Evolutionary conservation across 2,329 filamentous ascomycete species (phyloP).

Genomic region (Orbilia blumenaviensis): DNA sequence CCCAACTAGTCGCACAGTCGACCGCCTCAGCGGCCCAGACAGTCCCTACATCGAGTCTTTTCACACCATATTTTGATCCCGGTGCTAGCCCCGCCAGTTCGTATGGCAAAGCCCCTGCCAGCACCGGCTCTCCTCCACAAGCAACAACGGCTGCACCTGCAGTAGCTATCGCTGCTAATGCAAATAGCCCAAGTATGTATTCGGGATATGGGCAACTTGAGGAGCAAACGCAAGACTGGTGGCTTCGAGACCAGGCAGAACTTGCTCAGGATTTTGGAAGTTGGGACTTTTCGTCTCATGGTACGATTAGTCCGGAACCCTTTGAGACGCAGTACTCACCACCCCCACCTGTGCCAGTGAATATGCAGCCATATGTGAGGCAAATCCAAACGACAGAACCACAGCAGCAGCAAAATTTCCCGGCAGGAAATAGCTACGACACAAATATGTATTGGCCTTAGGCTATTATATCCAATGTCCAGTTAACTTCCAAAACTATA

Average conservation of each 20-base stretch:
- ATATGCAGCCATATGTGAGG: conserved; percentile 36
- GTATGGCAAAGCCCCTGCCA: conserved; percentile 4
- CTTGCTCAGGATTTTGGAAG: conserved; percentile 69
- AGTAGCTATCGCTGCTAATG: conserved; percentile 17
- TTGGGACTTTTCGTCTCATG: conserved; percentile 50
- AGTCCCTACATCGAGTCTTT: conserved; percentile 29
- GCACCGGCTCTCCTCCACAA: conserved; percentile 56
- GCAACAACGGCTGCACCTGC: conserved; percentile 28
- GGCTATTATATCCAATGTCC: neutral
- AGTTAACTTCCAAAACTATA: neutral
- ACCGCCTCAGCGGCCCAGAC: neutral
- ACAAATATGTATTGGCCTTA: conserved; percentile 42
- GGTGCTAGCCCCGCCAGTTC: conserved; percentile 34
- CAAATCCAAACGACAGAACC: conserved; percentile 28
- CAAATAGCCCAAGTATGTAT: conserved; percentile 54
- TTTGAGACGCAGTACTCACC: conserved; percentile 43
- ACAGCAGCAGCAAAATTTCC: conserved; percentile 31
- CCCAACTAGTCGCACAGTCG: conserved; percentile 24
- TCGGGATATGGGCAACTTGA: conserved; percentile 57
- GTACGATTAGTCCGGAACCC: conserved; percentile 51
- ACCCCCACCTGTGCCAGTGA: conserved; percentile 30
- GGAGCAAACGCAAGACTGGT: conserved; percentile 68
- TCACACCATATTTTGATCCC: conserved; percentile 50
- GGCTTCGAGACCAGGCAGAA: conserved; percentile 70
- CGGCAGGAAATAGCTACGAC: neutral